Base-by-base conservation (phyloP, 805 yeast species). In the Blastobotrys parvus region DNA sequence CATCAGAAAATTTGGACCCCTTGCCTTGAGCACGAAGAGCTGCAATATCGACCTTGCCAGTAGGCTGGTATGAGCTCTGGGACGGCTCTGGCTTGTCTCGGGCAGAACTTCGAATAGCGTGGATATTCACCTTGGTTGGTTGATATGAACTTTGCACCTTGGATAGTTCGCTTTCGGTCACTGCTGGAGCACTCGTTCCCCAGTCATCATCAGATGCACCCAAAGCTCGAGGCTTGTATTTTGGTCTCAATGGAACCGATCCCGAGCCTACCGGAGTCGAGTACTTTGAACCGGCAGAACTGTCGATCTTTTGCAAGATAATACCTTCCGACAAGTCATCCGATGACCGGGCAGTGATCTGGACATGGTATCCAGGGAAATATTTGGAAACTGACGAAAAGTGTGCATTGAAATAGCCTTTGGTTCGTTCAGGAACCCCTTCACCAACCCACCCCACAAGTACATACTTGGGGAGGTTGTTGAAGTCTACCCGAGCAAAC, bases 271-370 rank as follows among this genome's bases (percentile, higher is more conserved):
- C 58, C 49, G 55, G 56, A 43, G 77, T 75, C 3, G 92, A 80
- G 66, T 92, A 92, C 58, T 95, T 80, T 15, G 98, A 95, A 55
- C 98, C 98, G 2, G 97, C 84, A 27, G 97, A 96, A 52, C 86
- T 82, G 50, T 85, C 79, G 39, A 92, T 79, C 50, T 86, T 80
- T 35, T 77, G 71, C 52, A 87, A 62, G 45, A 92, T 74, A 46
- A 83, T 94, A 20, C 72, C 72, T 35, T 83, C 82, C 54, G 86
- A 84, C 60, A 94, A 72, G 62, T 92, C 98, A 57, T 88, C 95
- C 35, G 75, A 70, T 58, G 86, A 94, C 65, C 97, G 79, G n/a
- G 97, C 97, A 39, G 96, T 88, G 51, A 92, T 80, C 64, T 92
- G 97, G 43, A 92, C 89, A 60, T 92, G 98, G 65, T 90, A 92